These are phyloP conservation scores for Colletotrichum scovillei DNA, from an alignment of 2,329 filamentous ascomycete genomes.

Conservation along the genomic window DNA sequence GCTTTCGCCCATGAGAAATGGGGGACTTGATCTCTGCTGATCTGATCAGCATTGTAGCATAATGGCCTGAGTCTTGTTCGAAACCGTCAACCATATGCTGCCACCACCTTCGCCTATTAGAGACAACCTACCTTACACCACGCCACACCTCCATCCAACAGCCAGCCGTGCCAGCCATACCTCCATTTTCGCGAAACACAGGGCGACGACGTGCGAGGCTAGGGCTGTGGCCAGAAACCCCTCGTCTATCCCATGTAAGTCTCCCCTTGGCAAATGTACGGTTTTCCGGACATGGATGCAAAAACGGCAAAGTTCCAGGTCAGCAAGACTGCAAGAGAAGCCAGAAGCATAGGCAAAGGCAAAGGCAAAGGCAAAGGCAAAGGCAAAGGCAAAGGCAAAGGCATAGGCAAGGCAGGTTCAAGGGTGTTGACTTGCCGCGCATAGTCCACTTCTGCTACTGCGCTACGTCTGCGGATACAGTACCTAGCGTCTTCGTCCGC, in stretches of 20 bases:
- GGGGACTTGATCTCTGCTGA: not conserved
- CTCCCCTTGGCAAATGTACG: not conserved
- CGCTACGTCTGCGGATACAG: not conserved
- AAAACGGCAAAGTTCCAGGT: not conserved
- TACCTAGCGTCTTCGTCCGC: not conserved
- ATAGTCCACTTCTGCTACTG: not conserved
- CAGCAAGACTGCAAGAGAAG: not conserved
- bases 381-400: not conserved
- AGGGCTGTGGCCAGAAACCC: constrained; percentile 11
- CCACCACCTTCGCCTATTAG: not conserved
- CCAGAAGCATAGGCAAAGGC: not conserved
- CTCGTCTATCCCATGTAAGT: not conserved
- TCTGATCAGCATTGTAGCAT: not conserved
- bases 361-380: not conserved
- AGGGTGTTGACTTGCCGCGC: constrained; percentile 14
- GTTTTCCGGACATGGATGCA: not conserved
- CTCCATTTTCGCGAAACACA: not conserved
- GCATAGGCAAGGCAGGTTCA: not conserved
- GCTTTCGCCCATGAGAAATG: not conserved
- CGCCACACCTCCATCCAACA: no score
- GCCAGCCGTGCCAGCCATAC: not conserved
- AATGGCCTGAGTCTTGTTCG: not conserved
- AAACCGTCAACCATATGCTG: not conserved
- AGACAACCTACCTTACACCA: not conserved
- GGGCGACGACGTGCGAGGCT: not conserved